A percentile compares a stretch with the other conserved stretches of the same genome.
These are phyloP conservation scores for Malus sylvestris DNA, from an alignment of 306 rosid genomes.

Conservation along the genomic window DNA sequence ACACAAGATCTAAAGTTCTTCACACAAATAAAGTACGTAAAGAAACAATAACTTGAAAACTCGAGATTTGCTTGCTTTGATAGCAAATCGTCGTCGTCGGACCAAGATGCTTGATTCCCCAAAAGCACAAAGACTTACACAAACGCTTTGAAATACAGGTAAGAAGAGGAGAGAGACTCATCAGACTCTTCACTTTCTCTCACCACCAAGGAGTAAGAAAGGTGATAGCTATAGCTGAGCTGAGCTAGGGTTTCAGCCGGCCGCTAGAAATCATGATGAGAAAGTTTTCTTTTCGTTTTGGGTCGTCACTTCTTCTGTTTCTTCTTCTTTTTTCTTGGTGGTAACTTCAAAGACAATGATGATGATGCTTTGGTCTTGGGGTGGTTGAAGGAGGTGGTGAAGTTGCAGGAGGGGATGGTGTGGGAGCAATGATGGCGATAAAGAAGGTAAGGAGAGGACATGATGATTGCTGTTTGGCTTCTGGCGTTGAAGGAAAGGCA, in stretches of 20 bases:
- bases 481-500: conserved; percentile 38
- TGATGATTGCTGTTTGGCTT: conserved; percentile 37
- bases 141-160: background rate
- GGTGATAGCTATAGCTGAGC: background rate
- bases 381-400: conserved; percentile 28
- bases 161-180: background rate
- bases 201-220: background rate
- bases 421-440: conserved; percentile 69
- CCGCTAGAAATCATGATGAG: background rate
- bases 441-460: conserved; percentile 48
- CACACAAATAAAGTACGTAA: background rate
- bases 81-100: conserved; percentile 75
- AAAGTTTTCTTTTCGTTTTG: background rate
- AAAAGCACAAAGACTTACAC: background rate
- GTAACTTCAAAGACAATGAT: conserved; percentile 20
- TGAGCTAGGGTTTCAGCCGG: conserved; percentile 6
- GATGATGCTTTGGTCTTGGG: conserved; percentile 41
- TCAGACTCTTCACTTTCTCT: background rate
- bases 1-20: background rate
- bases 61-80: conserved; percentile 28
- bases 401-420: conserved; percentile 22
- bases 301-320: background rate
- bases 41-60: background rate
- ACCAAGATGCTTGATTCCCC: conserved; percentile 98
- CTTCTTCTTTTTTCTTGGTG: conserved; percentile 9